Base-by-base conservation (phyloP, 2,329 filamentous ascomycete genomes). In the Incumbomyces delicatus region DNA sequence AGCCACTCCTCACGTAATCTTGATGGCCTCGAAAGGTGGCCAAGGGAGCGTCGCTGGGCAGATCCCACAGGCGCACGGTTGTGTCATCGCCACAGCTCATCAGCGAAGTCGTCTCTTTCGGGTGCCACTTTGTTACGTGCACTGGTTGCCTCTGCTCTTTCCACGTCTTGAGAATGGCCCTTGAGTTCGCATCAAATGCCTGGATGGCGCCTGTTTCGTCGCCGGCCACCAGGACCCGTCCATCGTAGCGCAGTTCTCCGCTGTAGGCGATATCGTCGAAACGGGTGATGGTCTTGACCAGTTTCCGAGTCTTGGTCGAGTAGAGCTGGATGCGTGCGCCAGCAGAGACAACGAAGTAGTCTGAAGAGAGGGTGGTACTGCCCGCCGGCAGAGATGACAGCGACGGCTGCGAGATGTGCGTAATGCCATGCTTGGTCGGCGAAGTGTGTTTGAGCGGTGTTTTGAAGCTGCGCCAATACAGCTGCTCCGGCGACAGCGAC, bases 111-210 rank as follows among this genome's bases (percentile, higher is more conserved):
- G 89, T 75, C 51, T 92, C 83, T n/a, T 76, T 77, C 1, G 88
- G 87, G n/a, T 86, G 90, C 76, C 94, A 98, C 64, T 83, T 83
- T 38, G 88, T 90, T 18, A 83, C 80, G 83, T 90, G 95, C 18
- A 94, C 87, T 12, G 92, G 87, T 73, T 94, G 89, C 69, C 88
- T 89, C 70, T 96, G 90, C 57, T 89, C 80, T 53, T 83, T 81
- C 90, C 92, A 98, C 43, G 90, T 95, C 72, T 92, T 90, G 58
- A 98, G 70, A 55, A 98, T 95, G 2, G 88, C 88, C 53, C 92
- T 78, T 48, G 88, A 90, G 62, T 76, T 81, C 43, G 94, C 80
- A 61, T 98, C 92, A 61, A 96, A 98, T 11, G 95, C 88, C 67
- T 98, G 94, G 56, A 98, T 86, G 52, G 83, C 81, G 48, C 94